Base-by-base conservation (phyloP, 2,329 filamentous ascomycete genomes). In the Fonsecaea monophora region DNA sequence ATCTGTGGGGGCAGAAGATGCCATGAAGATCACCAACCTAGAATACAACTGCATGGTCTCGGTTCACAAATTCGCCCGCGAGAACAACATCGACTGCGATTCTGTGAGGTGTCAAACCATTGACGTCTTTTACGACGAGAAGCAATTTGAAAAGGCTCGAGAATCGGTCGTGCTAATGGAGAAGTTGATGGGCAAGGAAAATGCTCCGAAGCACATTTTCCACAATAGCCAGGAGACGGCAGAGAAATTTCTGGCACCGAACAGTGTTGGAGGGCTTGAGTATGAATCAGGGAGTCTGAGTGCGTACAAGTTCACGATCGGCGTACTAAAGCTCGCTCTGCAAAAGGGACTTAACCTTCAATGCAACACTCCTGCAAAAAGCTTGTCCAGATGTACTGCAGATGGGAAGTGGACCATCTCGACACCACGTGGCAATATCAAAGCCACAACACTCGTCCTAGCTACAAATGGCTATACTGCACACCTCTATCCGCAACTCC, bases 381-480 rank as follows among this genome's bases (percentile, higher is more conserved):
- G 56, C 30, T 69, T 77, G 13, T 57, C 61, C 25, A 70, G 67
- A 54, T 50, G 18, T 12, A 32, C 50, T 4, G 45, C 56, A 8
- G 59, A 66, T 15, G 53, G 55, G 18, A 38, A 18, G 6, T 73
- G 71, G 71, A 66, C 62, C n/a, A 75, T 85, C 1, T 61, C 76
- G 38, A 86, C 84, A 0, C 62, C 75, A 1, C 77, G 81, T 4
- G 85, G 84, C 1, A 68, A 60, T 0, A 78, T 86, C 8, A 66
- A 34, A 7, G 80, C 83, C 0, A 73, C 73, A 13, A 78, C 78
- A 45, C 80, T 86, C 10, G 78, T 87, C 6, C 74, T 86, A 38
- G 84, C 84, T 9, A 86, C 84, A 13, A 86, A 87, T 70, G 84
- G 78, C 13, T 86, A 86, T 73, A 83, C 84, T 6, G 81, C 81